Percentiles rank a stretch among this genome's conserved stretches.
phyloP scores from a whole-genome alignment of 2,329 filamentous ascomycete genomes.

The Arthrinium phaeospermum region DNA sequence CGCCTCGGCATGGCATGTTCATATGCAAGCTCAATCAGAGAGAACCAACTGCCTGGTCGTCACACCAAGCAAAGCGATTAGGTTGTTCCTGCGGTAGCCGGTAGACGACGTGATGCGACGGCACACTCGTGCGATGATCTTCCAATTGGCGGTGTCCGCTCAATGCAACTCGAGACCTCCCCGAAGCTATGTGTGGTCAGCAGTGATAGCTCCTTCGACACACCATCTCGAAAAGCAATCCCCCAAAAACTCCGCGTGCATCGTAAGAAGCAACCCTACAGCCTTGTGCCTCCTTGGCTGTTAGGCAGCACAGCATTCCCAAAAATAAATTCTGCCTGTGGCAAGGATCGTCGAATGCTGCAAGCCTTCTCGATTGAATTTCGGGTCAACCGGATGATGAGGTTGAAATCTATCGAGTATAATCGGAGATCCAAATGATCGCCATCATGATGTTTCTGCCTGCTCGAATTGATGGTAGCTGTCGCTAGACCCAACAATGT shows the following conservation, averaged over 20 bases:
- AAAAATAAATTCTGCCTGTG: not conserved
- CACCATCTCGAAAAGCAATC: not conserved
- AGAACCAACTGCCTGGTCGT: slow-evolving; percentile 12
- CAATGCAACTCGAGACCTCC: not conserved
- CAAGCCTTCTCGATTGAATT: not conserved
- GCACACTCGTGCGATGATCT: not conserved
- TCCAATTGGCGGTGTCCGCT: not conserved
- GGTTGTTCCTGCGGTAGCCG: slow-evolving; percentile 3
- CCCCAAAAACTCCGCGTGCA: not conserved
- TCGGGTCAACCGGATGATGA: not conserved
- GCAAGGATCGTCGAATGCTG: not conserved
- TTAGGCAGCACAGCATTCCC: not conserved
- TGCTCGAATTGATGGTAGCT: not conserved
- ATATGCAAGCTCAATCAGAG: not conserved
- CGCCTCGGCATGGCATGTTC: not conserved
- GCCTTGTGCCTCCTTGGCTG: not conserved
- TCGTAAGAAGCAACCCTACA: not conserved
- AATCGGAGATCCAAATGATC: not conserved
- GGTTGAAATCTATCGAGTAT: not conserved
- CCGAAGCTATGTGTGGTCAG: not conserved
- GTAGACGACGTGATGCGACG: not conserved
- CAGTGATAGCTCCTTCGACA: not conserved
- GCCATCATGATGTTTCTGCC: not conserved
- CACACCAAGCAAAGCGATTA: slow-evolving; percentile 9
- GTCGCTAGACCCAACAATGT: too few relatives aligned